Base-by-base conservation (phyloP, 2,329 filamentous ascomycete species). In the Coniochaeta sp. region DNA sequence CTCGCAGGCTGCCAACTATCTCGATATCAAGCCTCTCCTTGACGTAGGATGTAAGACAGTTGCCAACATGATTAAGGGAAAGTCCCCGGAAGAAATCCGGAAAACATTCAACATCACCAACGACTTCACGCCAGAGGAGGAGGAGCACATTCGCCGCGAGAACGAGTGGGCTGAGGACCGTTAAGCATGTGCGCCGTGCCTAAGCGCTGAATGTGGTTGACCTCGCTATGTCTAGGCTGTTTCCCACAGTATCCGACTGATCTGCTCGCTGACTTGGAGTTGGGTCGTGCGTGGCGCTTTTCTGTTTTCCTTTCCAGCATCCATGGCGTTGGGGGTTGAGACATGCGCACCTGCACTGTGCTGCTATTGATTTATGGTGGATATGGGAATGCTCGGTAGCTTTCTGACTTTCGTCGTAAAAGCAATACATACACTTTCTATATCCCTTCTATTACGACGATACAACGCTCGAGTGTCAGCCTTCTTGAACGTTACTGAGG, bases 51-150 rank as follows among this genome's bases (percentile, higher is more conserved):
- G 95, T 86, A 99, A 99, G 86, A 99, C 95, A 0, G 95, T 99
- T 17, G 95, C 95, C 63, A 99, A 99, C 79, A 99, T 99, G 95
- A 99, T 99, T 83, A 99, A 99, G 89, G 95, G 95, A 79, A 99
- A 99, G 84, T 96, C 92, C 0, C 95, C 95, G 3, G 95, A 99
- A 75, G 95, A 99, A 81, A 99, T 99, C 70, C 90, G 95, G 58
- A 99, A 98, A 84, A 99, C 95, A 0, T 99, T 99, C 82, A 99
- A 99, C 80, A 99, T 99, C 71, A 95, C 96, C 71, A 99, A 99
- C 70, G 95, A 99, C 75, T 99, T 99, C 79, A 98, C 95, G 0
- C 91, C 93, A 2, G 95, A 99, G 77, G 95, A 99, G 79, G 95
- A 99, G 77, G 95, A 99, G 73, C 95, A 99, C 83, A 99, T 95